Base-by-base conservation (phyloP, 306 rosid genomes). In the Prunus padus region DNA sequence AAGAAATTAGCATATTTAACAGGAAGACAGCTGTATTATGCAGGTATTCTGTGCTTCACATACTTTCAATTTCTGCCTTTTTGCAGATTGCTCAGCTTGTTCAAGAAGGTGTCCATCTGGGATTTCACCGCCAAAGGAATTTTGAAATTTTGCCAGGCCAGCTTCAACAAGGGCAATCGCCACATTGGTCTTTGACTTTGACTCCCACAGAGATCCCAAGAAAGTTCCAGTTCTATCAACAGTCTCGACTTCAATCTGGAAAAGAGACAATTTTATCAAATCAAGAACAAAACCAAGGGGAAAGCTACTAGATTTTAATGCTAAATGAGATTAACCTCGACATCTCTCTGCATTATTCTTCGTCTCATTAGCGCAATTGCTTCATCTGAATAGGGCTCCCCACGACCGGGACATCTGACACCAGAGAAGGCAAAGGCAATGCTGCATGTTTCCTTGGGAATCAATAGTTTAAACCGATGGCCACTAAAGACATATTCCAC, bases 401-500 rank as follows among this genome's bases (percentile, higher is more conserved):
- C 91, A 66, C 99, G 99, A 76, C 98, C 99, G 42, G 98, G 91
- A 85, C 99, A 95, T 71, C 98, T 87, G 72, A 95, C 98, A 67
- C 99, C 99, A 40, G 99, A 95, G 75, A 95, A 86, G 30, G 99
- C 68, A 62, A 95, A 90, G 23, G 99, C 98, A 80, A 95, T 90
- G 86, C 97, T 95, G 82, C 99, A 95, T 3, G 99, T 95, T 85
- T 95, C 98, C 88, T 90, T 90, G 57, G 99, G 99, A 87, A 95
- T 91, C 86, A 92, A 87, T 84, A 95, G 79, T 82, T 95, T 95
- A 85, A 90, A 95, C 44, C 99, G 99, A 82, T 95, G 99, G n/a
- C 99, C 99, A 76, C 99, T 95, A 73, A 95, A 89, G 75, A 95
- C 98, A 81, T 95, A 95, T 86, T 95, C 99, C 79, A 95, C 98